Conservation (phyloP, 768 basidiomycete species). For the Hirschioporus abietinus region DNA sequence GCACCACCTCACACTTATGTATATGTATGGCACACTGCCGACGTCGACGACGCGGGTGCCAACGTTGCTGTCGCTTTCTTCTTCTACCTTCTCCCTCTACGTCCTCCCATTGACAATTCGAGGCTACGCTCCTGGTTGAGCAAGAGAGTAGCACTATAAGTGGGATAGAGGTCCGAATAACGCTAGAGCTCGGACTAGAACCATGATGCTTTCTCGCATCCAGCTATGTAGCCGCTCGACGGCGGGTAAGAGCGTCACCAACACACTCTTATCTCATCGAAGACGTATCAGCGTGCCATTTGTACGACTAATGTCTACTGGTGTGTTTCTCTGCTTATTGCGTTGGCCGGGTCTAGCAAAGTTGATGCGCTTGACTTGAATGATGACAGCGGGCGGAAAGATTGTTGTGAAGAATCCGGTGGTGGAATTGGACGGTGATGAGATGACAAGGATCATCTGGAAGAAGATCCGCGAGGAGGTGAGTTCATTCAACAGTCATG, state of each 20-base stretch:
- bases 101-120: background rate
- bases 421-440: constrained; percentile 95
- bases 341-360: background rate
- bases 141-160: background rate
- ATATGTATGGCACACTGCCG: background rate
- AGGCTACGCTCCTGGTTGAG: background rate
- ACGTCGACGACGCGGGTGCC: background rate
- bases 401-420: constrained; percentile 85
- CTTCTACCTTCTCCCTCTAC: background rate
- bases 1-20: background rate
- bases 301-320: background rate
- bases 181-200: background rate
- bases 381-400: constrained; percentile 28
- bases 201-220: background rate
- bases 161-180: background rate
- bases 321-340: background rate
- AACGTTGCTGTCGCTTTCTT: background rate
- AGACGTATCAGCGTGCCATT: background rate
- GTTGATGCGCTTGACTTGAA: background rate
- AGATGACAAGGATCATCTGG: constrained; percentile 99
- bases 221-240: background rate
- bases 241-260: background rate
- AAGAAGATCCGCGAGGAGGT: constrained; percentile 97
- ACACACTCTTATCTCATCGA: background rate
- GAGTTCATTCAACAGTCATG: background rate